These are phyloP conservation scores for Eucalyptus lansdowneana DNA, from an alignment of 345 rosid species.

Conservation along the genomic window DNA sequence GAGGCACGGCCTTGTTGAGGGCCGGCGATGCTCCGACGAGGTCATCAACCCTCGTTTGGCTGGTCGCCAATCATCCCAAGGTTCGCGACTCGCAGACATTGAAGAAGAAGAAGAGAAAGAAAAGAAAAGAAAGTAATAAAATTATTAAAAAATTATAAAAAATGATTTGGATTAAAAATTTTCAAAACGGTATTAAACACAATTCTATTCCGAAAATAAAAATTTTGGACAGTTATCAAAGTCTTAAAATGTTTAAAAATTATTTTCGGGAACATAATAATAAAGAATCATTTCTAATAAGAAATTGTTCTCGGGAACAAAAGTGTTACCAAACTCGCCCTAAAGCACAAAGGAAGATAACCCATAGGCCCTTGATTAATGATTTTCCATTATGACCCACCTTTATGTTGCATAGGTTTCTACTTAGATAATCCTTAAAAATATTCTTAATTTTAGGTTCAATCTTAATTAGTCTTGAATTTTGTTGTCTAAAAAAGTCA, in stretches of 20 bases:
- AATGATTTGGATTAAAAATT: too few relatives aligned
- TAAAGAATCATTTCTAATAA: too few relatives aligned
- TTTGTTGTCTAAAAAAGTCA: neutral
- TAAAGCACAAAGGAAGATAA: neutral
- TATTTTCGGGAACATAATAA: fast-evolving
- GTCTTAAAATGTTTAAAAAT: too few relatives aligned
- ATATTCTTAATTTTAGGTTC: neutral
- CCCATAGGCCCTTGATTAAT: neutral
- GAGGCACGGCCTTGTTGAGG: fast-evolving
- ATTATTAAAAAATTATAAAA: too few relatives aligned
- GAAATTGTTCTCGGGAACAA: fast-evolving
- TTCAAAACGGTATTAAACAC: fast-evolving
- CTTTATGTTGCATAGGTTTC: neutral
- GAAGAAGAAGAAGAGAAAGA: too few relatives aligned
- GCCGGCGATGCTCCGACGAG: fast-evolving
- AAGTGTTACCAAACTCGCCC: fast-evolving
- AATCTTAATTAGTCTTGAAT: neutral
- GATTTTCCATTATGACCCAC: neutral
- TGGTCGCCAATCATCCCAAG: fast-evolving
- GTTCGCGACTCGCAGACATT: fast-evolving
- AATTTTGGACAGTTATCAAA: fast-evolving
- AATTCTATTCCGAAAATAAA: fast-evolving
- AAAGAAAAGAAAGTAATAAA: too few relatives aligned
- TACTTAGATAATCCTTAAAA: neutral
- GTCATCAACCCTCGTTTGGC: too few relatives aligned